These are phyloP conservation scores for Diutina scorzettiae DNA, from an alignment of 1,139 yeast genomes.

Conservation along the genomic window DNA sequence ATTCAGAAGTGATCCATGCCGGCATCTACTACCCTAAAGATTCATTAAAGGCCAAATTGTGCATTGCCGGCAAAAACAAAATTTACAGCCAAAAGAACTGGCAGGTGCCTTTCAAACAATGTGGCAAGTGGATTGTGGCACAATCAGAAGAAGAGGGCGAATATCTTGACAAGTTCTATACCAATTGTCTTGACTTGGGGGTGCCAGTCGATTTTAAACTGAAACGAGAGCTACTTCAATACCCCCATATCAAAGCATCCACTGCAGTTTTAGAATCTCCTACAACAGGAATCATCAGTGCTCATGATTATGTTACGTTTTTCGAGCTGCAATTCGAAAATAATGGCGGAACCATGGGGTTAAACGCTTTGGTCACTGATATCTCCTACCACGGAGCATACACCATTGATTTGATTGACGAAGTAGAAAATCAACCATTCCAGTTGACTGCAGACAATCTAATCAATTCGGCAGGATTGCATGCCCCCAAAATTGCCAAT, in stretches of 20 bases:
- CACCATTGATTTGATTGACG: conserved; percentile 9
- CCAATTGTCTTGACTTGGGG: conserved; percentile 37
- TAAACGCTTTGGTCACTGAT: conserved; percentile 44
- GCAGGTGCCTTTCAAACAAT: conserved; percentile 40
- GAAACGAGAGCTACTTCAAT: conserved; percentile 29
- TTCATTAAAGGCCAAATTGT: conserved; percentile 54
- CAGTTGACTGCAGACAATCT: conserved; percentile 44
- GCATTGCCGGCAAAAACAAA: conserved; percentile 62
- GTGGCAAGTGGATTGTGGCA: conserved; percentile 89
- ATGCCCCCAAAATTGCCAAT: conserved; percentile 60
- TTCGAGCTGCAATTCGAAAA: conserved; percentile 40
- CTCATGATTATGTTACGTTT: conserved; percentile 61
- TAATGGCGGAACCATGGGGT: conserved; percentile 52
- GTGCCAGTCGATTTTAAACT: conserved; percentile 53
- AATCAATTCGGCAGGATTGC: conserved; percentile 68
- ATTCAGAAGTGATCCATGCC: conserved; percentile 89
- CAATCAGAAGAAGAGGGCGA: conserved; percentile 55
- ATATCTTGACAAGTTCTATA: conserved; percentile 40
- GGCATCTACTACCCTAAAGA: conserved; percentile 71
- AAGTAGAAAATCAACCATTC: conserved; percentile 14
- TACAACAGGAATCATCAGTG: conserved; percentile 73
- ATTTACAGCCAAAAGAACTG: conserved; percentile 29
- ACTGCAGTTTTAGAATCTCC: conserved; percentile 65
- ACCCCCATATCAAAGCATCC: conserved; percentile 57
- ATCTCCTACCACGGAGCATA: conserved; percentile 18